Percentiles rank a stretch among this genome's conserved stretches.
These are phyloP conservation scores for Penicillium canescens DNA, from an alignment of 495 filamentous ascomycete genomes.

Conservation along the genomic window DNA sequence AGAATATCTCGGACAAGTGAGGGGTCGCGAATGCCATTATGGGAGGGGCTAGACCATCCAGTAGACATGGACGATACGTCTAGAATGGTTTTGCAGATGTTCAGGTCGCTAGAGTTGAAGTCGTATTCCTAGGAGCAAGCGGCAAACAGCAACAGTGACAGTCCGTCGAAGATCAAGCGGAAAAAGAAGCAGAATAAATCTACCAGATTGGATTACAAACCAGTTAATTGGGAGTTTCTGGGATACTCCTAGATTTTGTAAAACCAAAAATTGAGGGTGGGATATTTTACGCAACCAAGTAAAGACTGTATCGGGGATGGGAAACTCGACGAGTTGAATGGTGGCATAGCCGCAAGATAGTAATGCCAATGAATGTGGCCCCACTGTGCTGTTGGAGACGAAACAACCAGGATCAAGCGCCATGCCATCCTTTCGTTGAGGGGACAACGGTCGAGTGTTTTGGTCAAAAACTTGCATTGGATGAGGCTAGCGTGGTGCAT, in stretches of 20 bases:
- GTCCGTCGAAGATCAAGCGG: slow-evolving; percentile 2
- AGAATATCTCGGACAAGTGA: slow-evolving; percentile 4
- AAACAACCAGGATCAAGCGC: too few species aligned
- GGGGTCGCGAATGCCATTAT: slow-evolving; percentile 1
- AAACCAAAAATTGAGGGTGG: slow-evolving; percentile 8
- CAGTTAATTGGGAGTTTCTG: slow-evolving; percentile 1
- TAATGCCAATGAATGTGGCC: not conserved
- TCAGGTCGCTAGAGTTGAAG: slow-evolving; percentile 7
- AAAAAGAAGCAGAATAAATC: slow-evolving; percentile 2
- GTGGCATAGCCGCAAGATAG: not conserved
- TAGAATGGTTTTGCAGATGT: slow-evolving; percentile 7
- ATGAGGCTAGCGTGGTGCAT: slow-evolving; percentile 6
- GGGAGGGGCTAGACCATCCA: slow-evolving; percentile 1
- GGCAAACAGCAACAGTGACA: slow-evolving; percentile 6
- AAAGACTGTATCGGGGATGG: slow-evolving; percentile 1
- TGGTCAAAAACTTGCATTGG: slow-evolving; percentile 1
- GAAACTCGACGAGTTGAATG: not conserved
- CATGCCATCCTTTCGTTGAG: too few species aligned
- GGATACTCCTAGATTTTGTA: slow-evolving; percentile 4
- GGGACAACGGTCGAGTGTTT: not conserved
- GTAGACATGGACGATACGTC: slow-evolving; percentile 2
- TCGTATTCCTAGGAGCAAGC: slow-evolving; percentile 12
- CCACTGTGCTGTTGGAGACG: not conserved
- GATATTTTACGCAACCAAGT: slow-evolving; percentile 8
- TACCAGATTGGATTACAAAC: slow-evolving; percentile 3